Percentiles rank a stretch among this genome's conserved stretches.
These are phyloP conservation scores for Smittium culicis DNA, from an alignment of 371 early-diverging fungal species.

Conservation along the genomic window DNA sequence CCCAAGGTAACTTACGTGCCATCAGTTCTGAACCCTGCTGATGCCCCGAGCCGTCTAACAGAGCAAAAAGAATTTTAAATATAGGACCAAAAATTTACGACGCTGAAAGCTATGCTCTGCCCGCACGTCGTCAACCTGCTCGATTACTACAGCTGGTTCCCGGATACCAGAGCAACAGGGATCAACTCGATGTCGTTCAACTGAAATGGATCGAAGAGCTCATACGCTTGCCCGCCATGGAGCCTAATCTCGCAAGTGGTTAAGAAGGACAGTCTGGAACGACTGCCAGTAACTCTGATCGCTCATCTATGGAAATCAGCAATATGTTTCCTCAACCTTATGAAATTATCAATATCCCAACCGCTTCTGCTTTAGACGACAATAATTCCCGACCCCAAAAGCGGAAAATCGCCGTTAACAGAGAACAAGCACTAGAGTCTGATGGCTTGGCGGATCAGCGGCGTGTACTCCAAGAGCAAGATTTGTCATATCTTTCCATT, in stretches of 20 bases:
- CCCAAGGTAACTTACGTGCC: background rate
- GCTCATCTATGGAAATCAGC: background rate
- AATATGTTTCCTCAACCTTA: background rate
- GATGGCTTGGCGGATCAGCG: background rate
- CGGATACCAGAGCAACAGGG: background rate
- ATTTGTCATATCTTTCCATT: background rate
- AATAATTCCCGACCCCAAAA: background rate
- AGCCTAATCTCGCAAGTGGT: background rate
- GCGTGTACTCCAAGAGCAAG: constrained; percentile 1
- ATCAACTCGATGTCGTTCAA: background rate
- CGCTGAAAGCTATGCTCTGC: background rate
- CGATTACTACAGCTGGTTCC: background rate
- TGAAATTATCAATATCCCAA: background rate
- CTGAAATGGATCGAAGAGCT: background rate
- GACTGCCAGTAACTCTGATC: background rate
- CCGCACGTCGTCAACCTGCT: background rate
- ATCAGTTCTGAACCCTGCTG: background rate
- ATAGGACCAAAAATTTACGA: background rate
- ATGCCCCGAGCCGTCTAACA: background rate
- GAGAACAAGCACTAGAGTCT: background rate
- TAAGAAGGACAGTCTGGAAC: background rate
- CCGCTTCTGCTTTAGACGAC: background rate
- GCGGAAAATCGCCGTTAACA: background rate
- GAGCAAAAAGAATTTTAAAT: background rate
- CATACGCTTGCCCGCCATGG: background rate